phyloP scores from a whole-genome alignment of 805 yeast species.

The Hanseniaspora lachancei region DNA sequence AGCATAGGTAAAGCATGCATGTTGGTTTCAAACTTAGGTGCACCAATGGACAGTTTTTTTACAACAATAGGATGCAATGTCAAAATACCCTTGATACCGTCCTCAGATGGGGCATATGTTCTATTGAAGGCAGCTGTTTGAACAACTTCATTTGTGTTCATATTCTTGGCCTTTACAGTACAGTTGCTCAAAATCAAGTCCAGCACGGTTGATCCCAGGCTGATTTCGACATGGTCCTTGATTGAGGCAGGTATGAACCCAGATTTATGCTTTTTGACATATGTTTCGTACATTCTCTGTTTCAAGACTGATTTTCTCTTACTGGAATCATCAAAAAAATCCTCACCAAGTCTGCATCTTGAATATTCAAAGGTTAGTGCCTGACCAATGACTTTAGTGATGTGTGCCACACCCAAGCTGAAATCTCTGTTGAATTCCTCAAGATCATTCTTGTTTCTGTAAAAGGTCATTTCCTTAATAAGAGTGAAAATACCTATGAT shows the following conservation, averaged over 20 bases:
- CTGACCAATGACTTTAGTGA: background rate
- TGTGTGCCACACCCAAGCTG: background rate
- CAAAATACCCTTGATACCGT: slow-evolving; percentile 32
- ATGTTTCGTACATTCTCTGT: background rate
- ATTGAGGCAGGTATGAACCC: background rate
- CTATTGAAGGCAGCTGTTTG: slow-evolving; percentile 85
- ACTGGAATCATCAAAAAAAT: background rate
- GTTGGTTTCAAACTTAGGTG: slow-evolving; percentile 50
- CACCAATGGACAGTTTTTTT: slow-evolving; percentile 52
- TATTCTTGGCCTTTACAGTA: slow-evolving; percentile 19
- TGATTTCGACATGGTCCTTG: background rate
- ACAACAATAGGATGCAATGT: slow-evolving; percentile 60
- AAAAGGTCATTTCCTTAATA: slow-evolving; percentile 1
- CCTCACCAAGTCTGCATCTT: background rate
- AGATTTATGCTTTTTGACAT: background rate
- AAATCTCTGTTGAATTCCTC: background rate
- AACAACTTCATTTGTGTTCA: slow-evolving; percentile 23
- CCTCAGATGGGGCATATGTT: slow-evolving; percentile 43
- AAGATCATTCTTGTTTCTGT: background rate
- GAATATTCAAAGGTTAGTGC: background rate
- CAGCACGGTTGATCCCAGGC: background rate
- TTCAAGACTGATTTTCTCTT: background rate
- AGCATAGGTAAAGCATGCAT: slow-evolving; percentile 92
- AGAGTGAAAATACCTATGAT: slow-evolving; percentile 1
- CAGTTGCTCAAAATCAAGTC: slow-evolving; percentile 1